Base-by-base conservation (phyloP, 2,329 filamentous ascomycete species). In the Hirsutella minnesotensis region DNA sequence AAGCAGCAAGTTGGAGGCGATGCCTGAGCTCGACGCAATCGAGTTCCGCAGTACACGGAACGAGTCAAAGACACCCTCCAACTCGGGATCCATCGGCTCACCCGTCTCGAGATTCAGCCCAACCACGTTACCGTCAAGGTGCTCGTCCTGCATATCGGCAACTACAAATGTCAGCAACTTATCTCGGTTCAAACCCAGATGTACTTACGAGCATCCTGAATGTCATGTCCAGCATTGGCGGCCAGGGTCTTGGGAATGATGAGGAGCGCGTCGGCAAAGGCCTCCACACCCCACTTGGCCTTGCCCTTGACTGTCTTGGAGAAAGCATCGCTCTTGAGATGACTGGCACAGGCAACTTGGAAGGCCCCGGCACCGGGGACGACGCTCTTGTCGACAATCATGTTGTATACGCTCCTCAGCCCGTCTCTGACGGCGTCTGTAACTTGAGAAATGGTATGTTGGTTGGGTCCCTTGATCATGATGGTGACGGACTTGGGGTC, bases 201-300 rank as follows among this genome's bases (percentile, higher is more conserved):
- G 35, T 31, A 79, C 85, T 75, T 74, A 90, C 86, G 70, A 51
- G 88, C 83, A 68, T 98, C 92, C 67, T 98, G 92, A 48, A 98
- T 86, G 58, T 98, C 92, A 56, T 95, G 89, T 46, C 92, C 92
- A 41, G 87, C 87, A 60, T 98, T 98, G 51, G 89, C 88, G 38
- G 92, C 92, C 49, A 98, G 74, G 2, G 89, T 96, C 77, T 98
- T 98, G 56, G 92, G 92, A 57, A 98, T 96, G 56, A 98, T 75
- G 48, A 98, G 73, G 38, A 98, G 75, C 42, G 92, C 90, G 65
- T 98, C 90, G 8, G 92, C 86, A 62, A 98, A 98, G 8, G 92
- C 92, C 52, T 83, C 79, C 8, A 98, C 89, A 61, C 92, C 92
- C 75, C 80, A 95, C 70, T 95, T 95, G 34, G 90, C 86, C 74